phyloP scores from a whole-genome alignment of 2,329 filamentous ascomycete genomes.

The Aureobasidium vineae region DNA sequence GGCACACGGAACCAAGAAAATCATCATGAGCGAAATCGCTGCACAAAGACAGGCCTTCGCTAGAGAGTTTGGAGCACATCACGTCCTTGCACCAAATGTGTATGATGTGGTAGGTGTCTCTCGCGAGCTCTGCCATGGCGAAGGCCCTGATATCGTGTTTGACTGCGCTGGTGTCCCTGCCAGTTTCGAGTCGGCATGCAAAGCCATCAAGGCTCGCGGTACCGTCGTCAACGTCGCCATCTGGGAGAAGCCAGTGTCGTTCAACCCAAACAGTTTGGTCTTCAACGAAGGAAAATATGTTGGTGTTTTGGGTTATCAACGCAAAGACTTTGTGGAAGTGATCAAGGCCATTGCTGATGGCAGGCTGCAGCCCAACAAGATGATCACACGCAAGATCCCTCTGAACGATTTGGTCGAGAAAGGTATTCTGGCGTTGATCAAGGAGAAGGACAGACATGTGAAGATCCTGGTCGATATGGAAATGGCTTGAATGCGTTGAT shows the following conservation, averaged over 20 bases:
- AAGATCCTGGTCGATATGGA: constrained; percentile 30
- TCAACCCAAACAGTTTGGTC: constrained; percentile 29
- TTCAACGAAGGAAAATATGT: constrained; percentile 29
- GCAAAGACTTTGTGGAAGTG: constrained; percentile 30
- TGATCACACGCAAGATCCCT: constrained; percentile 30
- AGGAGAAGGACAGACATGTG: constrained; percentile 29
- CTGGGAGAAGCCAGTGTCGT: constrained; percentile 29
- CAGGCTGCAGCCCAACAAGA: constrained; percentile 26
- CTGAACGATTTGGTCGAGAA: constrained; percentile 28
- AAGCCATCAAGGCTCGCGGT: constrained; percentile 28
- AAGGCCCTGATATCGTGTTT: constrained; percentile 28
- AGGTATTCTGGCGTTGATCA: constrained; percentile 29
- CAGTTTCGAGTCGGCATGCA: constrained; percentile 27
- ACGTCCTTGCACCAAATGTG: constrained; percentile 26
- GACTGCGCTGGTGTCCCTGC: constrained; percentile 28
- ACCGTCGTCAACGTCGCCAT: constrained; percentile 31
- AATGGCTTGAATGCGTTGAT: not conserved
- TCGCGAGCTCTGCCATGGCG: constrained; percentile 18
- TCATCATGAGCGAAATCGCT: constrained; percentile 58
- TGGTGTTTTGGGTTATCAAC: constrained; percentile 29
- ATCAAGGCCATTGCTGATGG: constrained; percentile 28
- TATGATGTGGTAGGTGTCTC: constrained; percentile 22
- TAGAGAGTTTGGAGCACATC: constrained; percentile 27
- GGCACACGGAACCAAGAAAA: constrained; percentile 52
- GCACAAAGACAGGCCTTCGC: constrained; percentile 25